Conservation (phyloP, 2,329 filamentous ascomycete genomes). For the Thielaviopsis cerberus region DNA sequence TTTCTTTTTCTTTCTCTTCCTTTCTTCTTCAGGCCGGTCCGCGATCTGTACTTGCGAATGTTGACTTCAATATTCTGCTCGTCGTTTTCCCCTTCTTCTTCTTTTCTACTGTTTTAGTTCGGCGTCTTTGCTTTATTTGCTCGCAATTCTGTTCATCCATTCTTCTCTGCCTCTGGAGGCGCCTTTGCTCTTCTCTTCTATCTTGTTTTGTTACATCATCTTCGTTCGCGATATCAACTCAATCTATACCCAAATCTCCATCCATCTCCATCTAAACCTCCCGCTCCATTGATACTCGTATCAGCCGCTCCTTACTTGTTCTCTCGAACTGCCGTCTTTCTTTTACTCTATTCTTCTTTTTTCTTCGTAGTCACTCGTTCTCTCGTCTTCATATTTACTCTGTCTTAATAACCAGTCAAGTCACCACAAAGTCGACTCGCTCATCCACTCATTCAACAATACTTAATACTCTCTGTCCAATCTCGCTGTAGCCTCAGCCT, state of each 20-base stretch:
- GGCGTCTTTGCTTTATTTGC: conserved; percentile 6
- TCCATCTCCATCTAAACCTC: neutral
- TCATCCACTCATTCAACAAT: neutral
- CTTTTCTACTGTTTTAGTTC: conserved; percentile 12
- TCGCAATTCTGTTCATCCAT: conserved; percentile 1
- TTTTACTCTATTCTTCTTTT: neutral
- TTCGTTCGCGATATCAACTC: neutral
- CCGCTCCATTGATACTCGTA: neutral
- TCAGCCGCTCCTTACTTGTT: neutral
- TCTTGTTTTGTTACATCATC: neutral
- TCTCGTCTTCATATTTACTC: neutral
- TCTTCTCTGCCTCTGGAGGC: conserved; percentile 6
- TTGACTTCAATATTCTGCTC: neutral
- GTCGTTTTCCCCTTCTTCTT: conserved; percentile 9
- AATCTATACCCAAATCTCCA: neutral
- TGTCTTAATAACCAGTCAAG: neutral
- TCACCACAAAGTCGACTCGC: neutral
- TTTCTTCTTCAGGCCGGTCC: conserved; percentile 4
- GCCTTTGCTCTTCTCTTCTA: neutral
- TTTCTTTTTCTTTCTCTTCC: neutral
- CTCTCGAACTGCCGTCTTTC: neutral
- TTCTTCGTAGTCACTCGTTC: neutral
- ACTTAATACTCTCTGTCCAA: neutral
- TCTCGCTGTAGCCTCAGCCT: neutral
- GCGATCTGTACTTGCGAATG: conserved; percentile 4